Percentiles rank a stretch among this genome's conserved stretches.
Evolutionary conservation across 768 basidiomycete species (phyloP).

Genomic region (Russula sp.): DNA sequence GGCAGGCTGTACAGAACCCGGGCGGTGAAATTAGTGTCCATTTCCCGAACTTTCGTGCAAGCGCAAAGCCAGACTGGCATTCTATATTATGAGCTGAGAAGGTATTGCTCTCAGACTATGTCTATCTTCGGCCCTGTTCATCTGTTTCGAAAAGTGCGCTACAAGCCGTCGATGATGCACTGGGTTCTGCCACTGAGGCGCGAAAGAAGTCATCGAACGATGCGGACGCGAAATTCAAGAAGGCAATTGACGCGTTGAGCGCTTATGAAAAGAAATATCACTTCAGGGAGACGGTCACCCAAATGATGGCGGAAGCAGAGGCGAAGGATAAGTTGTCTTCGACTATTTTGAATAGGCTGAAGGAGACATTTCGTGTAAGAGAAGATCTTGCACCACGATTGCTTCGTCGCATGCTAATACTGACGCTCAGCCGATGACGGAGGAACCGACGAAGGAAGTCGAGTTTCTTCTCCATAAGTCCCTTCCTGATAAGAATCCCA

Average conservation of each 20-base stretch:
- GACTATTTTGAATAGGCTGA: neutral
- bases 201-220: neutral
- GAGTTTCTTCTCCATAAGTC: constrained; percentile 1
- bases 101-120: neutral
- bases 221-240: neutral
- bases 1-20: constrained; percentile 16
- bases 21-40: neutral
- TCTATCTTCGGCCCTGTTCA: neutral
- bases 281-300: neutral
- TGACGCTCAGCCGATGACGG: neutral
- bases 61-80: neutral
- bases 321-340: neutral
- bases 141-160: neutral
- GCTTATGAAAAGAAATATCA: neutral
- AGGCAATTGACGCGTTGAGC: neutral
- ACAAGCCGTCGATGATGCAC: neutral
- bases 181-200: neutral
- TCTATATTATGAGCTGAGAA: neutral
- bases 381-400: neutral
- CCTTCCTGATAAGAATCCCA: neutral
- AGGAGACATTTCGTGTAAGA: neutral
- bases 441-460: neutral
- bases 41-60: neutral
- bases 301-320: neutral
- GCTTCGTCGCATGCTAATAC: neutral